These are phyloP conservation scores for Lachnellula hyalina DNA, from an alignment of 2,329 filamentous ascomycete genomes.

Conservation along the genomic window DNA sequence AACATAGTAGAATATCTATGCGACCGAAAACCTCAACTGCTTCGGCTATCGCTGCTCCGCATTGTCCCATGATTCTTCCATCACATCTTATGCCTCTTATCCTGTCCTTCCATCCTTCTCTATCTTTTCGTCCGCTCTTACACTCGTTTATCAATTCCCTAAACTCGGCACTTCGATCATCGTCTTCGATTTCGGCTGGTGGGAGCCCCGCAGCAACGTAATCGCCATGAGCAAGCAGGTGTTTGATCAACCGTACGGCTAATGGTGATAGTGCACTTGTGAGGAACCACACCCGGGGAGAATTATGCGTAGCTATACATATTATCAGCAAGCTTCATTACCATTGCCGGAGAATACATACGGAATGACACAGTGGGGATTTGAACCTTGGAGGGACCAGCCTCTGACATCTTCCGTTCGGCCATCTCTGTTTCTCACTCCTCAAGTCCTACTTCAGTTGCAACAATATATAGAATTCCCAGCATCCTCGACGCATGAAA, in stretches of 20 bases:
- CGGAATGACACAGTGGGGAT: constrained; percentile 28
- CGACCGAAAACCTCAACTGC: constrained; percentile 78
- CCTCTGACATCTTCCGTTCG: constrained; percentile 42
- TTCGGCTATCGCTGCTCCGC: constrained; percentile 72
- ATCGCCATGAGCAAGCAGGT: constrained; percentile 85
- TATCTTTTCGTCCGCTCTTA: constrained; percentile 55
- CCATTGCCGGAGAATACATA: constrained; percentile 9
- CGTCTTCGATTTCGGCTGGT: constrained; percentile 72
- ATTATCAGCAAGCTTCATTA: constrained; percentile 7
- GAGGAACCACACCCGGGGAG: constrained; percentile 87
- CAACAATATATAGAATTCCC: background rate
- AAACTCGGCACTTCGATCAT: constrained; percentile 71
- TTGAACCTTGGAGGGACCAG: constrained; percentile 32
- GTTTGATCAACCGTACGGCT: constrained; percentile 72
- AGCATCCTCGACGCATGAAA: background rate
- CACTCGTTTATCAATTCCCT: constrained; percentile 70
- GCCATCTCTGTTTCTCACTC: constrained; percentile 33
- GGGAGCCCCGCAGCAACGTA: constrained; percentile 81
- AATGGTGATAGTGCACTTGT: constrained; percentile 83
- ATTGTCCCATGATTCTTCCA: constrained; percentile 40
- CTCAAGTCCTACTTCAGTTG: background rate
- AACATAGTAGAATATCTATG: constrained; percentile 87
- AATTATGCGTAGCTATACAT: constrained; percentile 52
- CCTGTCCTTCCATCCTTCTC: constrained; percentile 75
- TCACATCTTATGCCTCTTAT: constrained; percentile 63